Conservation (phyloP, 2,329 filamentous ascomycete genomes). For the Chaetomium sp. region DNA sequence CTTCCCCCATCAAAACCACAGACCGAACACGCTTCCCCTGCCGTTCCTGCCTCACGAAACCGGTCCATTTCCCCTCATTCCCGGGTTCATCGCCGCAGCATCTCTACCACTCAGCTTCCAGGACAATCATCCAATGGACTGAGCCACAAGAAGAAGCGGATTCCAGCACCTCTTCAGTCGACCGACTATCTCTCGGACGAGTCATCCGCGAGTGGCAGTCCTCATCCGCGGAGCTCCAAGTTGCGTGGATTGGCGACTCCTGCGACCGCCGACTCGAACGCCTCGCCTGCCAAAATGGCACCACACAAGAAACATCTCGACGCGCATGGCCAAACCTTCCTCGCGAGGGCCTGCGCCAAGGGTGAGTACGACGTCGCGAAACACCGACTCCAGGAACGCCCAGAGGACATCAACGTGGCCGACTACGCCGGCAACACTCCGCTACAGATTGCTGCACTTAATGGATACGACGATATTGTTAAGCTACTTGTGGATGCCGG, state of each 20-base stretch:
- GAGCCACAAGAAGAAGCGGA: conserved; percentile 53
- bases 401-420: conserved; percentile 79
- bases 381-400: conserved; percentile 66
- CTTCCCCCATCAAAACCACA: conserved; percentile 29
- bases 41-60: conserved; percentile 28
- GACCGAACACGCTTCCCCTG: conserved; percentile 28
- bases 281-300: conserved; percentile 61
- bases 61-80: conserved; percentile 55
- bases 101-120: conserved; percentile 54
- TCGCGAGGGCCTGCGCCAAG: conserved; percentile 84
- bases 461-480: conserved; percentile 81
- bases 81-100: conserved; percentile 55
- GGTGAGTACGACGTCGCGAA: conserved; percentile 77
- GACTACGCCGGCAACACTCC: conserved; percentile 97
- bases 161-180: conserved; percentile 55
- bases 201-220: conserved; percentile 55
- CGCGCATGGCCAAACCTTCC: conserved; percentile 81
- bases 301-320: conserved; percentile 83
- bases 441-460: conserved; percentile 83
- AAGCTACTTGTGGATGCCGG: conserved; percentile 77
- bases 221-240: conserved; percentile 53
- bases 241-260: conserved; percentile 50
- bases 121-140: conserved; percentile 49
- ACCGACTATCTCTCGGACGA: conserved; percentile 63
- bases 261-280: conserved; percentile 50